Evolutionary conservation across 2,329 filamentous ascomycete genomes (phyloP), one percentile per base, ranked within the genome.

Genomic region (Diatrype stigma): DNA sequence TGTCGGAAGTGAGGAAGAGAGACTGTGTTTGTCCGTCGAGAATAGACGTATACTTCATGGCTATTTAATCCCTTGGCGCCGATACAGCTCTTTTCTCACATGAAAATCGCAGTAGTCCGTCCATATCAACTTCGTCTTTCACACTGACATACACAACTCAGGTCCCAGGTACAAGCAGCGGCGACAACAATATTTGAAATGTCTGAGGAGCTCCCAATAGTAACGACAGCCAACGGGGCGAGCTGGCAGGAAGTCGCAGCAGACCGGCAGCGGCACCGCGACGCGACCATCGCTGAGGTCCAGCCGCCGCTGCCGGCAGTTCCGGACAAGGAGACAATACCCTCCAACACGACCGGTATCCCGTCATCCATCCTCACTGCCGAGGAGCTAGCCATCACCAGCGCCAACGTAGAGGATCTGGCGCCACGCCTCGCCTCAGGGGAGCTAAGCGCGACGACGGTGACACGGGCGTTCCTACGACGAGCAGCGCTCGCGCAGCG

Each of bases 401-500:
- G 77, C 52, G 69, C 59, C 8, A 59, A 67, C 37, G 63, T 73
- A 5, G 67, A 77, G n/a, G 70, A 73, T 49, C 67, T 81, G 2
- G 58, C 74, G 1, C 56, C 62, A 17, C 64, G 64, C 47, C 67
- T 84, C 34, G 70, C 74, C 6, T 67, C 64, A 6, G 73, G 73
- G 7, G 64, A 72, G 47, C 58, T 78, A 19, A 73, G 68, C 11
- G 69, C 73, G 30, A 67, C 66, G 1, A 63, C 68, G 16, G 75
- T 83, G 8, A 73, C 71, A 3, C 73, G 69, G 30, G 80, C 80
- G 1, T 84, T 83, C 61, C 65, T 83, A 42, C 69, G 77, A 42
- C 68, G 81, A 38, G 81, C 81, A 23, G 78, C 63, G 4, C 62
- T 84, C 19, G 79, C 80, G 1, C 76, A 79, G 54, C 73, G 71